These are phyloP conservation scores for Aspergillus funiculosus DNA, from an alignment of 495 filamentous ascomycete genomes.

Conservation along the genomic window DNA sequence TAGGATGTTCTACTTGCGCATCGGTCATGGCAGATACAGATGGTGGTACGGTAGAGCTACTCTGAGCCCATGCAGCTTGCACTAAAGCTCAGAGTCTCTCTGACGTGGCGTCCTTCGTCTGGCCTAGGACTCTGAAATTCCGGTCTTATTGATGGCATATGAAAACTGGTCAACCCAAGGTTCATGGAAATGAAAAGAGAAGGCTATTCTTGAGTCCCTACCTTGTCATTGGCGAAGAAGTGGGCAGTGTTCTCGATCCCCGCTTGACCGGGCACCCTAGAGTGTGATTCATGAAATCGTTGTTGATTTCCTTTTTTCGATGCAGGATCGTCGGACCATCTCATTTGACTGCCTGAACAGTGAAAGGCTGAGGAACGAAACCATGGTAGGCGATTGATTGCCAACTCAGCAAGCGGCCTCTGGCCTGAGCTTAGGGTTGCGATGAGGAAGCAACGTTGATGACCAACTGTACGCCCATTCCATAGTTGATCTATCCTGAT, in stretches of 20 bases:
- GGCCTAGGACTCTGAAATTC: constrained; percentile 27
- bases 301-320: constrained; percentile 4
- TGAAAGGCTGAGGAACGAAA: constrained; percentile 21
- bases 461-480: constrained; percentile 14
- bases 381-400: constrained; percentile 33
- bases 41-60: constrained; percentile 39
- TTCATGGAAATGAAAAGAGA: constrained; percentile 8
- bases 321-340: constrained; percentile 25
- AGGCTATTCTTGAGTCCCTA: constrained; percentile 7
- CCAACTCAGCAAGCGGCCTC: constrained; percentile 34
- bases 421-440: constrained; percentile 24
- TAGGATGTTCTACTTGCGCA: constrained; percentile 35
- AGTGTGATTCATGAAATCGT: constrained; percentile 12
- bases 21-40: constrained; percentile 36
- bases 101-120: constrained; percentile 46
- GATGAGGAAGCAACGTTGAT: constrained; percentile 19
- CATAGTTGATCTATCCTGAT: constrained; percentile 24
- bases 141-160: constrained; percentile 27
- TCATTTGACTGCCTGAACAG: constrained; percentile 19
- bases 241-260: constrained; percentile 11
- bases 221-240: constrained; percentile 16
- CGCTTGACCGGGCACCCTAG: constrained; percentile 20
- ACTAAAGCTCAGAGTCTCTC: constrained; percentile 41
- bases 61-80: constrained; percentile 44
- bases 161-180: constrained; percentile 21